phyloP scores from a whole-genome alignment of 2,329 filamentous ascomycete genomes.

The Phialocephala sp. region DNA sequence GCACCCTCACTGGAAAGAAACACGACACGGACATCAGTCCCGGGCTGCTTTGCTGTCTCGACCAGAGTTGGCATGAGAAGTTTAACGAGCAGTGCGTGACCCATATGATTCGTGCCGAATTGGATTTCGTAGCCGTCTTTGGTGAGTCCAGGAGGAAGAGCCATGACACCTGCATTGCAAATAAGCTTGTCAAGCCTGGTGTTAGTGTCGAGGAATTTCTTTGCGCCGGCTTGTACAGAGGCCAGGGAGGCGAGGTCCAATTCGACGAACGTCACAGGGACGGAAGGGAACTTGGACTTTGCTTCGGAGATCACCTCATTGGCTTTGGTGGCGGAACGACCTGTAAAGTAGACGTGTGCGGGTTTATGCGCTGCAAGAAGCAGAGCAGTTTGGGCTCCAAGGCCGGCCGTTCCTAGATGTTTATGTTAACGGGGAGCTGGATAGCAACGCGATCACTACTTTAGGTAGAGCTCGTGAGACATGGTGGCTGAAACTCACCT shows the following conservation, averaged over 20 bases:
- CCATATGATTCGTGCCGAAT: conserved; percentile 56
- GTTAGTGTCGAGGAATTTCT: conserved; percentile 44
- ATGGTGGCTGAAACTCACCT: not conserved
- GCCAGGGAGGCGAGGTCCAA: conserved; percentile 52
- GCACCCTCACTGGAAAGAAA: conserved; percentile 20
- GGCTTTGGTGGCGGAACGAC: conserved; percentile 45
- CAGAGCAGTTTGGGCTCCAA: conserved; percentile 50
- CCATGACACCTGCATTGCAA: conserved; percentile 54
- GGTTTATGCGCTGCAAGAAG: conserved; percentile 49
- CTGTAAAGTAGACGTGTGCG: conserved; percentile 46
- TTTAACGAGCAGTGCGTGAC: conserved; percentile 52
- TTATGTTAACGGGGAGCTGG: not conserved
- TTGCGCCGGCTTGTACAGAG: conserved; percentile 50
- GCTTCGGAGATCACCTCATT: conserved; percentile 36
- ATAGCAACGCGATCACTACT: no score
- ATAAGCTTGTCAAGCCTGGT: conserved; percentile 52
- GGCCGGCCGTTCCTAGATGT: conserved; percentile 49
- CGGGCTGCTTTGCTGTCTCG: conserved; percentile 31
- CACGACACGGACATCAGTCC: conserved; percentile 31
- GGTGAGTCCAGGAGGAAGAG: conserved; percentile 45
- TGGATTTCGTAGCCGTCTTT: conserved; percentile 55
- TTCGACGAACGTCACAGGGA: conserved; percentile 26
- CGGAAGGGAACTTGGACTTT: conserved; percentile 18
- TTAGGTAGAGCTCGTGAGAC: not conserved
- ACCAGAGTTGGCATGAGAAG: conserved; percentile 45